Base-by-base conservation (phyloP, 2,329 filamentous ascomycete genomes). In the Setomelanomma holmii region DNA sequence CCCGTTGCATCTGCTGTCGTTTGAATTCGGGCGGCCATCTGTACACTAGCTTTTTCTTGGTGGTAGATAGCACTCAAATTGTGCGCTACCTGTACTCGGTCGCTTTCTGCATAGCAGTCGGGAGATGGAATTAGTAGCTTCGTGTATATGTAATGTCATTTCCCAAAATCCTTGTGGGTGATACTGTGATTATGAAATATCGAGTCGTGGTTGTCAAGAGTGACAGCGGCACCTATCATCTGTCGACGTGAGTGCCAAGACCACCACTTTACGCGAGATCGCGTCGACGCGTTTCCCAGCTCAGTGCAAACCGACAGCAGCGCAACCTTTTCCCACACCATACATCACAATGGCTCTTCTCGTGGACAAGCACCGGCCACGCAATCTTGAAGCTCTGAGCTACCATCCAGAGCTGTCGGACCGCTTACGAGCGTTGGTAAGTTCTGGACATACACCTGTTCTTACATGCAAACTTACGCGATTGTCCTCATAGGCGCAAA, bases 361-460 rank as follows among this genome's bases (percentile, higher is more conserved):
- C 33, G 85, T 88, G 39, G 86, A 88, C 64, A 87, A 86, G 66
- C 79, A 87, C 57, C 82, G 86, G 12, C 90, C 90, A 4, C 84
- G 89, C 58, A 89, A 87, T 24, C 84, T 95, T 1, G 89, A 93
- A 55, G 79, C 82, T 35, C 83, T 97, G 54, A 91, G 89, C 64
- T 99, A 98, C 69, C 95, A 99, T 66, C 78, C 86, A 49, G 91
- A 96, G 58, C 85, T 99, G 39, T 97, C 95, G 10, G 88, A 91
- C 21, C 87, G 93, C 53, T 84, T 99, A 40, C 87, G 88, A 64
- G 91, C 95, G 23, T 82, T 99, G 58, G 93, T 96, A 85, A 66
- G 84, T 16, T 19, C 24, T 6, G 6, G 11, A 2, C 16, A 42
- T 40, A 21, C 17, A 45, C 17, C 14, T 5, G 14, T 27, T 11